Evolutionary conservation across 2,329 filamentous ascomycete species (phyloP).

Genomic region (Ophiostoma pallidulum): DNA sequence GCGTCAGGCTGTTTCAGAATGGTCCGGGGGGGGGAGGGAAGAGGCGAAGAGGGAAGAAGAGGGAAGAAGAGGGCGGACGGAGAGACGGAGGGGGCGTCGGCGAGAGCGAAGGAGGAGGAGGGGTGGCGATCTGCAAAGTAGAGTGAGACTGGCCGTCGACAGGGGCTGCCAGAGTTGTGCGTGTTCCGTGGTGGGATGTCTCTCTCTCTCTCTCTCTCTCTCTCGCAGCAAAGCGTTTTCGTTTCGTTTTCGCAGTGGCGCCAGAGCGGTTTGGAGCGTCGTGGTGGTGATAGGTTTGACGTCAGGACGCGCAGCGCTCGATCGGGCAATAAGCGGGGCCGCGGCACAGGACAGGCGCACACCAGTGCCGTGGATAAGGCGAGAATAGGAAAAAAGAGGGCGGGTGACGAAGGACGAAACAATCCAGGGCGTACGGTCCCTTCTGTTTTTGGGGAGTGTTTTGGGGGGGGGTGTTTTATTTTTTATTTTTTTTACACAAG

Average conservation of each 20-base stretch:
- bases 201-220: too few relatives aligned
- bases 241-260: too few relatives aligned
- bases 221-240: too few relatives aligned
- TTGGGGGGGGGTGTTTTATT: too few relatives aligned
- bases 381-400: background rate
- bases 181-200: too few relatives aligned
- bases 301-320: conserved; percentile 3
- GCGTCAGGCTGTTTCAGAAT: conserved; percentile 32
- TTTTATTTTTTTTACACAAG: too few relatives aligned
- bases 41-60: conserved; percentile 9
- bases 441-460: too few relatives aligned
- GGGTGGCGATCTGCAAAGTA: background rate
- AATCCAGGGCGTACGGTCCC: too few relatives aligned
- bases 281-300: background rate
- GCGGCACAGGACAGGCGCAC: background rate
- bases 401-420: too few relatives aligned
- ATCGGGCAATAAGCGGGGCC: conserved; percentile 2
- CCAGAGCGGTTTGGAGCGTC: background rate
- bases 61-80: background rate
- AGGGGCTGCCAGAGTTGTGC: too few relatives aligned
- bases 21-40: conserved; percentile 3
- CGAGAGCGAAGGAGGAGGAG: conserved; percentile 5
- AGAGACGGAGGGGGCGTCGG: conserved; percentile 3
- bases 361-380: background rate
- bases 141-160: background rate